A percentile compares a stretch with the other conserved stretches of the same genome.
Evolutionary conservation across 495 filamentous ascomycete species (phyloP).

Genomic region (Penicillium subrubescens): DNA sequence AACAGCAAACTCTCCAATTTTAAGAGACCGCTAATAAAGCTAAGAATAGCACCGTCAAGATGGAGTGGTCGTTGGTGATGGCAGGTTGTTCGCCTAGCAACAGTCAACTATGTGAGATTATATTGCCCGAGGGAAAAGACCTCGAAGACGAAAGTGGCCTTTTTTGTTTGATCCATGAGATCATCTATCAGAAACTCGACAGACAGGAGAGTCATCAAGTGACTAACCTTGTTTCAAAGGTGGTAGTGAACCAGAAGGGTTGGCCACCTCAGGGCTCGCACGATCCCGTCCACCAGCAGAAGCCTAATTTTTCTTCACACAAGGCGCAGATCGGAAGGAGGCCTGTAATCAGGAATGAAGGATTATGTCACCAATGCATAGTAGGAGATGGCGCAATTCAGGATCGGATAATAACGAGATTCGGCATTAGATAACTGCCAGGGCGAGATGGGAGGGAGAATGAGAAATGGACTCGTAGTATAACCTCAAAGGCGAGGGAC

Average conservation of each 20-base stretch:
- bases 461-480: conserved; percentile 1
- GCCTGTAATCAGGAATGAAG: conserved; percentile 22
- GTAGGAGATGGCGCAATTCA: conserved; percentile 4
- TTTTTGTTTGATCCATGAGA: conserved; percentile 3
- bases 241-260: not conserved
- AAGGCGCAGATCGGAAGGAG: conserved; percentile 14
- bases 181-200: conserved; percentile 8
- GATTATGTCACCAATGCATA: conserved; percentile 30
- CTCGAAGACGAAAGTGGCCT: not conserved
- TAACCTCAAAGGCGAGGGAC: not conserved
- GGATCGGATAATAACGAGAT: conserved; percentile 8
- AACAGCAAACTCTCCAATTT: not conserved
- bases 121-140: not conserved
- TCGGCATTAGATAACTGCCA: not conserved
- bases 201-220: not conserved
- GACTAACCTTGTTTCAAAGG: conserved; percentile 2
- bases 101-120: conserved; percentile 31
- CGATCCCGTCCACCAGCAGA: not conserved
- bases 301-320: not conserved
- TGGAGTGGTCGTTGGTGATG: not conserved
- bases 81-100: conserved; percentile 24
- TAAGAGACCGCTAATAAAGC: not conserved
- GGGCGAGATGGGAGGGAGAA: not conserved
- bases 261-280: conserved; percentile 1
- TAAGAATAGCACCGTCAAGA: not conserved